phyloP scores from a whole-genome alignment of 78 protist species.

The Pelomyxa schiedti region DNA sequence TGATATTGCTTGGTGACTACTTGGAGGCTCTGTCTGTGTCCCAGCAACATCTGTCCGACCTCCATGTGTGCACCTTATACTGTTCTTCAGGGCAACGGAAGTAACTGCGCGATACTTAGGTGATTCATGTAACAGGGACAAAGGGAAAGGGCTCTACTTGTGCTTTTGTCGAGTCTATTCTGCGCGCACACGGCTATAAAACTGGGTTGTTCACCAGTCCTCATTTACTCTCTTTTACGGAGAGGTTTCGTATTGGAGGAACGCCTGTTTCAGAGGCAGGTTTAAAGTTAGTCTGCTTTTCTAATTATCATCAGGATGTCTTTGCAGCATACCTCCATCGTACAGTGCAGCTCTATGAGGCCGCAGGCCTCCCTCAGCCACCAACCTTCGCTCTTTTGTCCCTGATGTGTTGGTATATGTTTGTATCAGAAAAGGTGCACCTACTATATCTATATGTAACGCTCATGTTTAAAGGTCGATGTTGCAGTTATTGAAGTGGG shows the following conservation, averaged over 20 bases:
- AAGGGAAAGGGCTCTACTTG: constrained; percentile 75
- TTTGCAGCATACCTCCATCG: no score
- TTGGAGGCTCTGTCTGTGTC: neutral
- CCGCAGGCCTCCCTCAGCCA: no score
- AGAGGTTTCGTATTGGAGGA: constrained; percentile 69
- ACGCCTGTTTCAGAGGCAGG: constrained; percentile 19
- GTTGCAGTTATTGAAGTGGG: constrained; percentile 73
- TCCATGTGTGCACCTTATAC: neutral
- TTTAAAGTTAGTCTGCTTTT: no score
- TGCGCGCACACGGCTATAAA: constrained; percentile 50
- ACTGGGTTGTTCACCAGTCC: constrained; percentile 81
- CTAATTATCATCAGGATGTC: no score
- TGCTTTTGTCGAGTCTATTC: constrained; percentile 44
- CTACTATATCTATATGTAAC: neutral
- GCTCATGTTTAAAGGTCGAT: constrained; percentile 22
- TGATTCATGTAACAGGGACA: neutral
- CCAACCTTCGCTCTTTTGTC: constrained; percentile 48
- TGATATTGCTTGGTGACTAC: no score
- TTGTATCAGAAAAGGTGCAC: neutral
- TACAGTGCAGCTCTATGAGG: no score
- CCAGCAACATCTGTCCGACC: neutral
- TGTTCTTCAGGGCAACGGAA: neutral
- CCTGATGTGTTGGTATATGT: constrained; percentile 34
- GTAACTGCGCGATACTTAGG: neutral
- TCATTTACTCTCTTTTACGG: constrained; percentile 60